phyloP scores from a whole-genome alignment of 2,329 filamentous ascomycete species.

The Penicillium occitanis region DNA sequence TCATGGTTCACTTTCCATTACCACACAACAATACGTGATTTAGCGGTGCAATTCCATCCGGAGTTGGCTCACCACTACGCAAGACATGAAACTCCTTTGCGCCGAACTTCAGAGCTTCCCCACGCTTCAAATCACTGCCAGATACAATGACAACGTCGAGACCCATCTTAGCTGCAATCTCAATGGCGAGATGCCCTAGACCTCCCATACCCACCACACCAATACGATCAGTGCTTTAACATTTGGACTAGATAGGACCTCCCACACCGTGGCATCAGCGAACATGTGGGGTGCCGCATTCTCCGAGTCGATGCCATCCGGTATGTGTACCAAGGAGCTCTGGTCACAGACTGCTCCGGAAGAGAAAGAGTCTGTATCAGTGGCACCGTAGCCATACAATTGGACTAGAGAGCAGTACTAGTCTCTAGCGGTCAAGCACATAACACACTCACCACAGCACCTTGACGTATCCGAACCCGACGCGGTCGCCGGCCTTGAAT shows the following conservation, averaged over 20 bases:
- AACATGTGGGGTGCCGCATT: neutral
- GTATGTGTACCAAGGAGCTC: neutral
- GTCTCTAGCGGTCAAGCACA: too few relatives aligned
- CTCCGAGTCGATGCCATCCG: neutral
- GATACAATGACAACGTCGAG: neutral
- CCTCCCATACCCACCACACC: neutral
- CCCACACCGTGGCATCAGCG: neutral
- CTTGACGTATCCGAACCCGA: neutral
- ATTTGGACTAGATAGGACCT: neutral
- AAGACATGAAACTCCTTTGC: neutral
- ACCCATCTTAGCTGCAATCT: neutral
- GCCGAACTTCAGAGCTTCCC: neutral
- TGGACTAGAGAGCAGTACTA: too few relatives aligned
- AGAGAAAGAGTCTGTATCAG: neutral
- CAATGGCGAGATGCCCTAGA: neutral
- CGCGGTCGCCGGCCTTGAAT: neutral
- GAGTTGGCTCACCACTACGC: neutral
- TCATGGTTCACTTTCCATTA: neutral
- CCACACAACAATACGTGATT: neutral
- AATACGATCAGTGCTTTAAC: neutral
- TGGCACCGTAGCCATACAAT: neutral
- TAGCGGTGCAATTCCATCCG: neutral
- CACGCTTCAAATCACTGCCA: neutral
- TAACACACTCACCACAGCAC: too few relatives aligned
- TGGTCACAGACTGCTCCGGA: neutral